Base-by-base conservation (phyloP, 768 basidiomycete genomes). In the Pleurotus tuoliensis region DNA sequence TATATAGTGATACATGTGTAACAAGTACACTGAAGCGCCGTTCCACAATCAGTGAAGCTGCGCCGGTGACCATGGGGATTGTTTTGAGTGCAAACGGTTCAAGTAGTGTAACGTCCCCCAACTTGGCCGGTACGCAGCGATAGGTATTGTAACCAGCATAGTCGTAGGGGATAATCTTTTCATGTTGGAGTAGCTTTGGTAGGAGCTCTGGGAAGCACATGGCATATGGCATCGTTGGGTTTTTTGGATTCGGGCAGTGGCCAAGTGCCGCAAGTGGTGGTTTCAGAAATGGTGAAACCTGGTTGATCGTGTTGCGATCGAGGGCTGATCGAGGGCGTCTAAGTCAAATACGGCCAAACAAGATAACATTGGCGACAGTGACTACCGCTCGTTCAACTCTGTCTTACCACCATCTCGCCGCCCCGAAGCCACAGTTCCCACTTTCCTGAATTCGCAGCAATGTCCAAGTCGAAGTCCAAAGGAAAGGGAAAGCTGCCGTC, bases 401-500 rank as follows among this genome's bases (percentile, higher is more conserved):
- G 12, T 15, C 15, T 18, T 20, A 24, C 47, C 15, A 48, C 30
- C 16, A 24, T 15, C 12, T 24, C 30, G 24, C n/a, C n/a, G 13
- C 37, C 2, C 37, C 37, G 16, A 18, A n/a, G 16, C 34, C 25
- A 52, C 24, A n/a, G n/a, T 52, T 37, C 6, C 37, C 2, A 18
- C 8, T 30, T 37, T 22, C 20, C 18, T 7, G 37, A 1, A n/a
- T 20, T 52, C 5, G n/a, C 15, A 30, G n/a, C 24, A 2, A 45
- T 47, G 54, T 47, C 54, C 54, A 55, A 45, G 46, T 44, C 54
- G 4, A 47, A 47, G 22, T 59, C 62, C 56, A 69, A 66, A 56
- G 62, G 62, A 16, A 72, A 70, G 65, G 71, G 67, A 62, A 73
- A 71, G 58, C 64, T 66, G 62, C 46, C 58, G n/a, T 55, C 59